Conservation (phyloP, 352 stramenopile genomes). For the Phytophthora multivora region DNA sequence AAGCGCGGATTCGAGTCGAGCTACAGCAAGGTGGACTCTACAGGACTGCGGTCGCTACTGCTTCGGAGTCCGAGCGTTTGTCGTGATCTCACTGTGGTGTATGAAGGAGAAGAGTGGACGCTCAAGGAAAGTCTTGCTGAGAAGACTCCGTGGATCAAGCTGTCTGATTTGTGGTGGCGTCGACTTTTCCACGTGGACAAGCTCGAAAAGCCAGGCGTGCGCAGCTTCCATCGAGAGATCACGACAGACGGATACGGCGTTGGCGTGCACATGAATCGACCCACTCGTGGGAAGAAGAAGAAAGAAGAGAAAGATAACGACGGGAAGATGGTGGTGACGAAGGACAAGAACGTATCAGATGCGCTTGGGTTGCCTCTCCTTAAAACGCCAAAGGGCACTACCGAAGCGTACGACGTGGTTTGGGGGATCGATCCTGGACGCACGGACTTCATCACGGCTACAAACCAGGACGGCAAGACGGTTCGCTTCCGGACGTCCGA, state of each 20-base stretch:
- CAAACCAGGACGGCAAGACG: neutral
- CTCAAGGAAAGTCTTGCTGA: neutral
- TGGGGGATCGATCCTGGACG: neutral
- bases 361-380: neutral
- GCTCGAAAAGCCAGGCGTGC: neutral
- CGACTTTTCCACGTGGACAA: constrained; percentile 7
- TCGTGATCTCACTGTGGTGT: neutral
- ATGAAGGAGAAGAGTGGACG: neutral
- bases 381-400: neutral
- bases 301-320: neutral
- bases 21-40: constrained; percentile 9
- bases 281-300: neutral
- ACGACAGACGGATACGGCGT: constrained; percentile 10
- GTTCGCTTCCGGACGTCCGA: neutral
- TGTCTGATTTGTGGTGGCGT: constrained; percentile 6
- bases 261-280: constrained; percentile 6
- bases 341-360: neutral
- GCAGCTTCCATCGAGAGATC: constrained; percentile 8
- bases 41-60: neutral
- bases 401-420: neutral
- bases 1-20: constrained; percentile 3
- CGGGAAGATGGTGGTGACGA: neutral
- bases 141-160: neutral
- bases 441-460: neutral
- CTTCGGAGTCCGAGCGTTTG: constrained; percentile 1